Evolutionary conservation across 169 alveolate species (phyloP), one percentile per base, ranked within the genome.

Genomic region (Plasmodium coatneyi): DNA sequence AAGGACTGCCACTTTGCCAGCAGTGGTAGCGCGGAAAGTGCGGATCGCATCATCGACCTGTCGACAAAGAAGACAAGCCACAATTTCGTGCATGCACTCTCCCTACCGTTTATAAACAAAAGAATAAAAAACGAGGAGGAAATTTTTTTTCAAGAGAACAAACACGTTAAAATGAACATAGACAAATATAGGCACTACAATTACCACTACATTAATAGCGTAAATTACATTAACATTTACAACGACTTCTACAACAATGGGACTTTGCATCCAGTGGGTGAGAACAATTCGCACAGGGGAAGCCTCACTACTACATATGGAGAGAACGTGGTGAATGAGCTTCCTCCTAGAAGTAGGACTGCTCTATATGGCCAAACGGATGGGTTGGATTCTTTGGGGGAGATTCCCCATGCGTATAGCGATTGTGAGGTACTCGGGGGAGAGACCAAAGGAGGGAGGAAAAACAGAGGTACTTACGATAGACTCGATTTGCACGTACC

Each of bases 101-200:
- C 93, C 72, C 28, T 86, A 70, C 93, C 93, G 9, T 74, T 78
- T 36, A 86, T 86, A 49, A 86, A 49, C 22, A 86, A 76, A 76
- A 83, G 25, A 36, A 86, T 86, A 2, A 86, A 74, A 74, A 86
- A 74, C 41, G 93, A 86, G 43, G 93, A 86, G 80, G 43, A 86
- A 12, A 54, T 16, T 49, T 86, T 46, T 86, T 86, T 86, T 16
- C 76, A 86, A 74, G 66, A 86, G 49, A 86, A 86, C 70, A 74
- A 86, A 54, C 54, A 86, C 41, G 28, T 86, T 5, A 86, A 78
- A 76, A 30, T 86, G 71, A 86, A 86, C 54, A 86, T 86, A 32
- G 87, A 86, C 71, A 86, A 86, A 86, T 86, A 86, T 52, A 86
- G 43, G 66, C 66, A 86, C 43, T 86, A 86, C 46, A 86, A 86